Evolutionary conservation across 805 yeast genomes (phyloP).

Genomic region (Lachancea lanzarotensis): DNA sequence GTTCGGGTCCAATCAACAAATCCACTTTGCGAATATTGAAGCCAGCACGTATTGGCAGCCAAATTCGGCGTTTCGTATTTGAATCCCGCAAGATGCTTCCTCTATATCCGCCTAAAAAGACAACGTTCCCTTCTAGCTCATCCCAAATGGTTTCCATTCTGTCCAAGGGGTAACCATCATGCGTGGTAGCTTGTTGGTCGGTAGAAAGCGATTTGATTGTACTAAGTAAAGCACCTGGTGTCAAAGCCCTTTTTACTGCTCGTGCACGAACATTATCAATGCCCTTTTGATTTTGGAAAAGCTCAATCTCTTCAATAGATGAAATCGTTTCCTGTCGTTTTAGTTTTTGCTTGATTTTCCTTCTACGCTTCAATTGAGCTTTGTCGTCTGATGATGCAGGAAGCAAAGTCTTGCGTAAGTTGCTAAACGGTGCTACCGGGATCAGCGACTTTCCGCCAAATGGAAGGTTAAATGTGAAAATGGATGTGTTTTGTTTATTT

Average conservation of each 20-base stretch:
- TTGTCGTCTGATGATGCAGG: conserved; percentile 12
- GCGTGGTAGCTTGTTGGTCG: conserved; percentile 16
- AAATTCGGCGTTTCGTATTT: conserved; percentile 56
- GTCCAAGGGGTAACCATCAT: conserved; percentile 22
- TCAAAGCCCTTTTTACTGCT: conserved; percentile 61
- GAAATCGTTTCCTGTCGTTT: conserved; percentile 51
- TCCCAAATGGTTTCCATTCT: conserved; percentile 44
- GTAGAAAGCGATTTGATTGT: conserved; percentile 17
- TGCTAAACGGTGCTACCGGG: conserved; percentile 11
- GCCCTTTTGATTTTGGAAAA: conserved; percentile 48
- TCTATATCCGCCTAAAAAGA: conserved; percentile 82
- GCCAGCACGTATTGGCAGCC: conserved; percentile 89
- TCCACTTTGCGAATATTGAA: conserved; percentile 64
- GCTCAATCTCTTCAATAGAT: conserved; percentile 56
- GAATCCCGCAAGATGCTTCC: conserved; percentile 72
- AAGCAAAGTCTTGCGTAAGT: conserved; percentile 14
- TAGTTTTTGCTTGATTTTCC: conserved; percentile 29
- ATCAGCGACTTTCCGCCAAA: conserved; percentile 31
- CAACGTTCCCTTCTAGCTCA: conserved; percentile 67
- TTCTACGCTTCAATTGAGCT: conserved; percentile 8
- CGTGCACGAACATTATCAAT: conserved; percentile 60
- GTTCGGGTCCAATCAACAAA: conserved; percentile 64
- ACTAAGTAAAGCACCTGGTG: conserved; percentile 36
- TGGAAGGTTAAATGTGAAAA: conserved; percentile 36
- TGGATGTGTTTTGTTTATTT: conserved; percentile 23